Evolutionary conservation across 2,329 filamentous ascomycete species (phyloP).

Genomic region (Colletotrichum eremochloae): DNA sequence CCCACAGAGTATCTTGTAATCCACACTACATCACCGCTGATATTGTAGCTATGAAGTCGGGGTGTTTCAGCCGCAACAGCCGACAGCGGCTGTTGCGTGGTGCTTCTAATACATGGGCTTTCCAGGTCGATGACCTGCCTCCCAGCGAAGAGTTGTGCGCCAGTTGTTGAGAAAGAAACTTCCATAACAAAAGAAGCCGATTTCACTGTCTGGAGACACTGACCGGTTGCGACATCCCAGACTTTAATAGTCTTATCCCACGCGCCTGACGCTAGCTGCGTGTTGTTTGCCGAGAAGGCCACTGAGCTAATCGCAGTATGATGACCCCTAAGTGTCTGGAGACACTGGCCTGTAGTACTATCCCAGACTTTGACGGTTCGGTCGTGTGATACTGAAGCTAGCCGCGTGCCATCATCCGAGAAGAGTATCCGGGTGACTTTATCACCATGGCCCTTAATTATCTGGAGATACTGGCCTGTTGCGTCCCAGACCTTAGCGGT

Average conservation of each 20-base stretch:
- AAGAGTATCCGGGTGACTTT: background rate
- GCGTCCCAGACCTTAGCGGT: background rate
- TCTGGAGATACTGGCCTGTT: background rate
- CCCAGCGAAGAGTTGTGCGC: background rate
- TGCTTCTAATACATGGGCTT: background rate
- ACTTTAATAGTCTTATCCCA: background rate
- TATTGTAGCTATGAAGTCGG: background rate
- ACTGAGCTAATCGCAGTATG: too few species aligned
- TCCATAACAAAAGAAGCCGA: too few species aligned
- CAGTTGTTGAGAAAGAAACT: background rate
- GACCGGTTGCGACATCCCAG: background rate
- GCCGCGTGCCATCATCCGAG: fast-evolving
- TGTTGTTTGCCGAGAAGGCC: background rate
- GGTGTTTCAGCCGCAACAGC: background rate
- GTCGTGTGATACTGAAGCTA: background rate
- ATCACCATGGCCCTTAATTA: background rate
- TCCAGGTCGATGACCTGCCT: background rate
- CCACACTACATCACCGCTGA: background rate
- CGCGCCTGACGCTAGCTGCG: background rate
- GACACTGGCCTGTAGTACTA: background rate
- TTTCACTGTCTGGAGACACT: background rate
- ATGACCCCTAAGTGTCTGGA: too few species aligned
- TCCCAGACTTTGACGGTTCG: background rate
- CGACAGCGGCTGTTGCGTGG: background rate
- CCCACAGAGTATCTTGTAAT: background rate